A percentile compares a stretch with the other conserved stretches of the same genome.
phyloP scores from a whole-genome alignment of 495 filamentous ascomycete species.

The Lasiosphaeris hirsuta region DNA sequence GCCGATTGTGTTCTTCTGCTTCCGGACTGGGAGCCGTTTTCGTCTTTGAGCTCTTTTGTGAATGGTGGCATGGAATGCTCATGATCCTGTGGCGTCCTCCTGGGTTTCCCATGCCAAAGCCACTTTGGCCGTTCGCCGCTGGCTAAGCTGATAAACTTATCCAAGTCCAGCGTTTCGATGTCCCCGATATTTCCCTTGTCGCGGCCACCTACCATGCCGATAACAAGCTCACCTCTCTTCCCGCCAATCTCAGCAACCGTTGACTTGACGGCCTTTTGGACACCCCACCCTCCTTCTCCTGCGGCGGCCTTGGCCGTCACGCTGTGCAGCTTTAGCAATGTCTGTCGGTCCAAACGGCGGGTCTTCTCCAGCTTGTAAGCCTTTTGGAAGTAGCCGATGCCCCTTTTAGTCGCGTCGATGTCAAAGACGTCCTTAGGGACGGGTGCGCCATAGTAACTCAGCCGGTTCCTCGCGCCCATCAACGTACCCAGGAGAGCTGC shows the following conservation, averaged over 20 bases:
- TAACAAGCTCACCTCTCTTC: conserved; percentile 91
- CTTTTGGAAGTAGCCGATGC: conserved; percentile 85
- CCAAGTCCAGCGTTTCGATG: conserved; percentile 86
- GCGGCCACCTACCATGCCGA: conserved; percentile 84
- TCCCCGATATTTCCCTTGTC: conserved; percentile 89
- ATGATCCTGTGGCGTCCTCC: conserved; percentile 51
- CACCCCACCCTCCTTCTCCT: conserved; percentile 65
- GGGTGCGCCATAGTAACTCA: conserved; percentile 74
- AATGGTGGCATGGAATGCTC: conserved; percentile 57
- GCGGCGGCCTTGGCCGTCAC: conserved; percentile 85
- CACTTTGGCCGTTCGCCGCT: conserved; percentile 82
- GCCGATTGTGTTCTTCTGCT: conserved; percentile 49
- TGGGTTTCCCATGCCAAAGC: conserved; percentile 88
- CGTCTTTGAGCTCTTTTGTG: conserved; percentile 53
- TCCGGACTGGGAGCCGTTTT: conserved; percentile 32
- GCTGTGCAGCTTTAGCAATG: conserved; percentile 73
- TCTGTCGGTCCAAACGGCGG: conserved; percentile 75
- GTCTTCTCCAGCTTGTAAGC: conserved; percentile 75
- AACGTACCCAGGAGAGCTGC: conserved; percentile 83
- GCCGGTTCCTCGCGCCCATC: conserved; percentile 82
- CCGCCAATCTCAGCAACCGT: conserved; percentile 91
- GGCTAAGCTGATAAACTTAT: conserved; percentile 71
- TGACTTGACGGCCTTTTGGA: conserved; percentile 88
- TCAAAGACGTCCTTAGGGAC: conserved; percentile 94
- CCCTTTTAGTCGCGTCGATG: conserved; percentile 71